phyloP scores from a whole-genome alignment of 164 flowering plant species.

The Hamamelis virginiana region DNA sequence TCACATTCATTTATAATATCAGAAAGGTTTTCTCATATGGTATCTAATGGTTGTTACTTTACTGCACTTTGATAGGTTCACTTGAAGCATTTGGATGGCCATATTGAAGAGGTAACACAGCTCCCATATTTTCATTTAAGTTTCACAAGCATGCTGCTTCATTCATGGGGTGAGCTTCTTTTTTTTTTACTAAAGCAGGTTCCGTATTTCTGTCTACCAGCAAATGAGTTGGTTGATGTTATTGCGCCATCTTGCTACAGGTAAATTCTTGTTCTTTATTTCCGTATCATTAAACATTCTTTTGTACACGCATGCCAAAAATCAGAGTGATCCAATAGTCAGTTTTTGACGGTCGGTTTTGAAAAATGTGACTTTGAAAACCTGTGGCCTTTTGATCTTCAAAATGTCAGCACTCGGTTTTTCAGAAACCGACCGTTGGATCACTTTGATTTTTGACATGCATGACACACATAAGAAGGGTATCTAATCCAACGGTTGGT shows the following conservation, averaged over 20 bases:
- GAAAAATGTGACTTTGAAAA: too few species aligned
- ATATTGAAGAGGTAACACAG: conserved; percentile 83
- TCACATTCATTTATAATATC: background rate
- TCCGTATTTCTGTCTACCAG: conserved; percentile 98
- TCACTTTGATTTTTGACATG: too few species aligned
- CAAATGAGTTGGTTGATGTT: conserved; percentile 93
- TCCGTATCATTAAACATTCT: background rate
- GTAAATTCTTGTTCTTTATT: conserved; percentile 34
- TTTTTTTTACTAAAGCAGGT: conserved; percentile 63
- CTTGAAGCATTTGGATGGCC: conserved; percentile 98
- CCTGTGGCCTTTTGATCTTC: too few species aligned
- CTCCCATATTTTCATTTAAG: background rate
- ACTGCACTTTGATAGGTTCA: conserved; percentile 62
- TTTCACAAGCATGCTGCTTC: conserved; percentile 17
- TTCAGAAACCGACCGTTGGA: too few species aligned
- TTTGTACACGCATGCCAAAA: too few species aligned
- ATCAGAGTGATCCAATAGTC: too few species aligned
- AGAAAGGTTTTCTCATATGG: background rate
- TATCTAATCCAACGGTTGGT: too few species aligned
- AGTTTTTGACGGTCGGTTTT: too few species aligned
- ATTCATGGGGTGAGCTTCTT: conserved; percentile 23
- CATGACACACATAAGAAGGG: too few species aligned
- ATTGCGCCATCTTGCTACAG: conserved; percentile 99
- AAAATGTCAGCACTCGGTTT: too few species aligned
- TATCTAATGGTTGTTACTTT: background rate